Conservation (phyloP, 176 grass and related monocot species). For the Oryza brachyantha region DNA sequence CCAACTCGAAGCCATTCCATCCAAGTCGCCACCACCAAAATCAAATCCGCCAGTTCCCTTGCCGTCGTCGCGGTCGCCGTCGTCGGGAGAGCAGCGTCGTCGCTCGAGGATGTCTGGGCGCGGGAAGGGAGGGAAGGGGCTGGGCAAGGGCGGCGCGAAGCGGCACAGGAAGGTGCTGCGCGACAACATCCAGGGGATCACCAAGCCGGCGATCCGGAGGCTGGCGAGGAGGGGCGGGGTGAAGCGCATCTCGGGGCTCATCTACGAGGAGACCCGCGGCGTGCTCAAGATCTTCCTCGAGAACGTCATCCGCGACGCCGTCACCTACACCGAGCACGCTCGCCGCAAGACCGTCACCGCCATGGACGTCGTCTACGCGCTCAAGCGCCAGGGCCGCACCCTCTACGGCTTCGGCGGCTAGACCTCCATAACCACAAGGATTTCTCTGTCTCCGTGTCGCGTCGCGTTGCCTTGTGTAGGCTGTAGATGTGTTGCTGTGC, state of each 20-base stretch:
- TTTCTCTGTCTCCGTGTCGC: background rate
- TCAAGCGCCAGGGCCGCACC: constrained; percentile 86
- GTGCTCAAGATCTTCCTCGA: constrained; percentile 96
- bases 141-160: constrained; percentile 86
- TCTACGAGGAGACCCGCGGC: constrained; percentile 81
- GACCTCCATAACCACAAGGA: too few relatives aligned
- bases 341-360: constrained; percentile 86
- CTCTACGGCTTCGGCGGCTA: constrained; percentile 40
- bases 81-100: too few relatives aligned
- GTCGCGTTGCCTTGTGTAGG: background rate
- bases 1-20: background rate
- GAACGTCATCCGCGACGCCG: constrained; percentile 85
- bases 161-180: constrained; percentile 68
- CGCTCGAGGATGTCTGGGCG: constrained; percentile 55
- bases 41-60: too few relatives aligned
- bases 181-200: constrained; percentile 93
- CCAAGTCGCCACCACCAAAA: background rate
- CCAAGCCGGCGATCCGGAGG: constrained; percentile 82
- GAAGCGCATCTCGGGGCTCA: constrained; percentile 81
- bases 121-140: constrained; percentile 83
- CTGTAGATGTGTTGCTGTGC: background rate
- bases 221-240: constrained; percentile 73
- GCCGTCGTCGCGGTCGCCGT: background rate
- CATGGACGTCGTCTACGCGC: constrained; percentile 89
- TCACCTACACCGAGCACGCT: constrained; percentile 87